phyloP scores from a whole-genome alignment of 2,329 filamentous ascomycete species.

The Verticillium nonalfalfae region DNA sequence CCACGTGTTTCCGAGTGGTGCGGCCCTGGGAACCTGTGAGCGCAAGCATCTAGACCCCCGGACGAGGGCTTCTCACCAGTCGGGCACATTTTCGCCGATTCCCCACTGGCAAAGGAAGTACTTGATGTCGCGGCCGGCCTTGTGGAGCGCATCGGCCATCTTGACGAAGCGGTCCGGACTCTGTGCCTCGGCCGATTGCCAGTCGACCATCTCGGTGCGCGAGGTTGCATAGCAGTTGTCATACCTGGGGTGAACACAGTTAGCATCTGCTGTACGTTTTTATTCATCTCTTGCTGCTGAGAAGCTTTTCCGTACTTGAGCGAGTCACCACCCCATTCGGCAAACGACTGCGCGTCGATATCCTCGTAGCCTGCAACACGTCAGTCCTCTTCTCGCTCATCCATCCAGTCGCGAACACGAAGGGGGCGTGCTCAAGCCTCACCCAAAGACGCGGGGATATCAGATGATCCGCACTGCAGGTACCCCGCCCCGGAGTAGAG shows the following conservation, averaged over 20 bases:
- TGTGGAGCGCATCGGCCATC: conserved; percentile 36
- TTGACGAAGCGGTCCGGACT: conserved; percentile 34
- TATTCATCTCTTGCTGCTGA: too few relatives aligned
- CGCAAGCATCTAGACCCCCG: accelerated
- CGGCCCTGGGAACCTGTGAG: conserved; percentile 20
- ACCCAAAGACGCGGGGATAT: conserved; percentile 37
- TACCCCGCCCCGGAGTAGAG: conserved; percentile 46
- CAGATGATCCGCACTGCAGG: conserved; percentile 33
- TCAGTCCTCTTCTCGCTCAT: neutral
- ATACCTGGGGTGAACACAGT: conserved; percentile 21
- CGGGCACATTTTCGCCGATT: conserved; percentile 36
- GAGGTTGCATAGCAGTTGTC: conserved; percentile 43
- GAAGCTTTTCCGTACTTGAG: conserved; percentile 36
- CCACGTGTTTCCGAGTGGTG: conserved; percentile 38
- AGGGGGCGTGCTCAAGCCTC: conserved; percentile 1
- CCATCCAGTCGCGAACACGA: neutral
- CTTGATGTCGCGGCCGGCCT: conserved; percentile 31
- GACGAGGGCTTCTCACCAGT: conserved; percentile 25
- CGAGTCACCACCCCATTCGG: conserved; percentile 37
- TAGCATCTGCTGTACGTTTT: too few relatives aligned
- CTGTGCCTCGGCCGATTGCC: conserved; percentile 27
- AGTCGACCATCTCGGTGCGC: conserved; percentile 32
- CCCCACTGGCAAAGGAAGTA: conserved; percentile 50
- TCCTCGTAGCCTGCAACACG: conserved; percentile 28
- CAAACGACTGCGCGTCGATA: conserved; percentile 32